phyloP scores from a whole-genome alignment of 2,329 filamentous ascomycete genomes.

The Xylaria sp. region DNA sequence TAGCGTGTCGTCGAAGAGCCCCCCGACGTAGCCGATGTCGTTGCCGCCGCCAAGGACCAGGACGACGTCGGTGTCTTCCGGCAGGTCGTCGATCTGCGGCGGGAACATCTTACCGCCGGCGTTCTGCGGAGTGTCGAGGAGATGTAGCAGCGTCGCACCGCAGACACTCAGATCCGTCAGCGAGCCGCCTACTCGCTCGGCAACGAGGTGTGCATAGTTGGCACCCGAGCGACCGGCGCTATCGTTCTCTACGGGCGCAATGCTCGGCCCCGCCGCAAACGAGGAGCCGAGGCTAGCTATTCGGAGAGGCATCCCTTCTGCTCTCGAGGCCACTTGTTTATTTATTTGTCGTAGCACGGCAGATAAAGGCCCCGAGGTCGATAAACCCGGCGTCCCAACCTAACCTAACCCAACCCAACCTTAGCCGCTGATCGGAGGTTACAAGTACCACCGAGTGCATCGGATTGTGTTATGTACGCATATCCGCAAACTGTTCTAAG shows the following conservation, averaged over 20 bases:
- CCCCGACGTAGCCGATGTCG: conserved; percentile 53
- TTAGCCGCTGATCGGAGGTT: conserved; percentile 2
- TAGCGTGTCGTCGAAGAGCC: conserved; percentile 50
- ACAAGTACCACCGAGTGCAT: conserved; percentile 7
- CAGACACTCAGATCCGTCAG: conserved; percentile 52
- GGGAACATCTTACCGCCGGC: conserved; percentile 44
- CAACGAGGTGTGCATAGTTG: conserved; percentile 53
- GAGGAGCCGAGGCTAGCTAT: conserved; percentile 50
- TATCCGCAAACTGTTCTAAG: conserved; percentile 9
- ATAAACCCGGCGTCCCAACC: conserved; percentile 19
- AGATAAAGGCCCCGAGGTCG: conserved; percentile 30
- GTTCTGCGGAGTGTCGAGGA: conserved; percentile 51
- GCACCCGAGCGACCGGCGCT: conserved; percentile 49
- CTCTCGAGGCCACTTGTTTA: background rate
- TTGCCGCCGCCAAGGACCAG: conserved; percentile 54
- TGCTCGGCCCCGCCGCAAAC: conserved; percentile 50
- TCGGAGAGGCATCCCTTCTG: conserved; percentile 42
- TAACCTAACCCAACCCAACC: background rate
- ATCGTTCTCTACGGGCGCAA: conserved; percentile 48
- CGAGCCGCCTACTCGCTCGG: conserved; percentile 40
- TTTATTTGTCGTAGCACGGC: conserved; percentile 23
- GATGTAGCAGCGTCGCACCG: conserved; percentile 54
- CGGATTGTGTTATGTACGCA: conserved; percentile 24
- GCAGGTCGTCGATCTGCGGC: conserved; percentile 52
- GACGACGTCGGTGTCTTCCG: conserved; percentile 52